Percentiles rank a stretch among this genome's conserved stretches.
These are phyloP conservation scores for Penicillium sp. DNA, from an alignment of 2,329 filamentous ascomycete genomes.

Conservation along the genomic window DNA sequence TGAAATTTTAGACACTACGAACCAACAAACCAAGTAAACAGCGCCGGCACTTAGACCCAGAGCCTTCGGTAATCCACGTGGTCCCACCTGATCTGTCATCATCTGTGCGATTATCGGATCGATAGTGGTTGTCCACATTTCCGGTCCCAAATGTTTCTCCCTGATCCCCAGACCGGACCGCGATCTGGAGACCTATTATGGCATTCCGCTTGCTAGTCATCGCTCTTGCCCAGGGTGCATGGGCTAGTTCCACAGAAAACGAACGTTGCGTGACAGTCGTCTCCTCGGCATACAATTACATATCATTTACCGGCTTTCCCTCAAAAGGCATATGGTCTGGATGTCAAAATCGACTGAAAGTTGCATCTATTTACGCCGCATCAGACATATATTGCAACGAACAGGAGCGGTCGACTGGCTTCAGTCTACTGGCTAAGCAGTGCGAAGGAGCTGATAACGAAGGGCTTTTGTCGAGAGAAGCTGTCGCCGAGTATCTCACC, in stretches of 20 bases:
- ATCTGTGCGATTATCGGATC: constrained; percentile 15
- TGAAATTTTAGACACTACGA: not conserved
- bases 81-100: constrained; percentile 6
- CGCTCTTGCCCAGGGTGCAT: constrained; percentile 7
- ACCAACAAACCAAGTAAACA: not conserved
- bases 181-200: constrained; percentile 18
- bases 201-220: constrained; percentile 19
- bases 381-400: constrained; percentile 33
- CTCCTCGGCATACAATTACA: constrained; percentile 32
- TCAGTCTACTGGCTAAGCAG: constrained; percentile 20
- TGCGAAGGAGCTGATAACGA: constrained; percentile 28
- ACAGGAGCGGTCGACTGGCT: constrained; percentile 21
- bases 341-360: constrained; percentile 34
- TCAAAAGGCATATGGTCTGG: constrained; percentile 21
- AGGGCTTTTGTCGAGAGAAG: constrained; percentile 27
- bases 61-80: constrained; percentile 12
- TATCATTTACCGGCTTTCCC: constrained; percentile 29
- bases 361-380: constrained; percentile 38
- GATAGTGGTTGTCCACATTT: constrained; percentile 9
- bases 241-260: constrained; percentile 16
- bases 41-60: not conserved
- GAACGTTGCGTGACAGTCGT: constrained; percentile 36
- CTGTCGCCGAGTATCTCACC: constrained; percentile 33
- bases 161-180: not conserved
- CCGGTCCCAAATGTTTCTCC: constrained; percentile 6